These are phyloP conservation scores for Buddleja alternifolia DNA, from an alignment of 257 asterid genomes.

Conservation along the genomic window DNA sequence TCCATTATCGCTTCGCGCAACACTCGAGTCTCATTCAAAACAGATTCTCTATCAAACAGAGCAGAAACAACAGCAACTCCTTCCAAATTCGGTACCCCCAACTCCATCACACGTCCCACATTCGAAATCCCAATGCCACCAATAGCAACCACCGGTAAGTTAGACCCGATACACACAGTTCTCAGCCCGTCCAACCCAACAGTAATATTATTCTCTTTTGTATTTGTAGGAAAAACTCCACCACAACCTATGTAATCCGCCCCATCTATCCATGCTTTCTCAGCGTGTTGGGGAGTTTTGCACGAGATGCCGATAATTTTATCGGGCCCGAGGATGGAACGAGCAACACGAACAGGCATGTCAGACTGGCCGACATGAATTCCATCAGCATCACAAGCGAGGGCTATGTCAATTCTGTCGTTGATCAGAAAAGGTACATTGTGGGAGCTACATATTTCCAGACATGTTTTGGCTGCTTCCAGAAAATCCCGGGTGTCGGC, in stretches of 20 bases:
- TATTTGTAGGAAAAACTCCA: slow-evolving; percentile 85
- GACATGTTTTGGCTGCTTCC: slow-evolving; percentile 79
- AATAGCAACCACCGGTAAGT: slow-evolving; percentile 90
- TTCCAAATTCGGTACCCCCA: slow-evolving; percentile 57
- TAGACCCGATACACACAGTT: slow-evolving; percentile 63
- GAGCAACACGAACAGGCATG: slow-evolving; percentile 74
- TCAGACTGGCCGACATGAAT: slow-evolving; percentile 94
- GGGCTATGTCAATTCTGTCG: slow-evolving; percentile 85
- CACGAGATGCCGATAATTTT: slow-evolving; percentile 90
- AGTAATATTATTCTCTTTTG: slow-evolving; percentile 71
- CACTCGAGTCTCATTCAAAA: slow-evolving; percentile 53
- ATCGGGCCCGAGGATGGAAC: slow-evolving; percentile 82
- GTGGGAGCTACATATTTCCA: slow-evolving; percentile 58
- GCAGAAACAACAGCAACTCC: slow-evolving; percentile 98
- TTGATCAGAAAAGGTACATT: slow-evolving; percentile 78
- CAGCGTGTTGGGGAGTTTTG: slow-evolving; percentile 87
- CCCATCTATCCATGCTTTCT: slow-evolving; percentile 75
- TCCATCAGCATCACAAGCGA: slow-evolving; percentile 93
- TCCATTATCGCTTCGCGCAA: slow-evolving; percentile 41
- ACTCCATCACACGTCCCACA: slow-evolving; percentile 59
- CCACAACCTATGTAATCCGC: slow-evolving; percentile 98
- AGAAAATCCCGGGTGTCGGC: slow-evolving; percentile 73
- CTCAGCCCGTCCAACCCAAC: slow-evolving; percentile 81
- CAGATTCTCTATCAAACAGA: slow-evolving; percentile 77
- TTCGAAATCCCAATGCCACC: slow-evolving; percentile 86